Evolutionary conservation across 176 grass and related monocot species (phyloP), one percentile per base, ranked within the genome.

Genomic region (Oryza australiensis): DNA sequence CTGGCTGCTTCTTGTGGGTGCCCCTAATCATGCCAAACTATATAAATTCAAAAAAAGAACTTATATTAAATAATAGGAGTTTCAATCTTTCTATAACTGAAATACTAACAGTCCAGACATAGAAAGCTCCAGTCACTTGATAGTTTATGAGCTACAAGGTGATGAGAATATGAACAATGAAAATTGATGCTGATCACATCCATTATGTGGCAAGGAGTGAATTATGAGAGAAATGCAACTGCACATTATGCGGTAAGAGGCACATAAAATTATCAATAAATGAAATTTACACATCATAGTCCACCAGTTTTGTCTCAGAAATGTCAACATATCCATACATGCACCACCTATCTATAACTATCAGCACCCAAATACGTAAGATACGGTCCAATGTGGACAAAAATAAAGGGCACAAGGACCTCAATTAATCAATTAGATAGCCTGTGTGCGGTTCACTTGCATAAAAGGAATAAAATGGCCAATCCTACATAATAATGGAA

Each of bases 181-280:
- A 14, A 13, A 16, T 40, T 9, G 38, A 72, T 5, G 3, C 4
- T 7, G 65, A 65, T 78, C 1, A 0, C 10, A 29, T 20, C 9
- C 45, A 16, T 42, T 22, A 40, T 83, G 55, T 60, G 55, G 55
- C 9, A 60, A 60, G 22, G 55, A 24, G 9, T 60, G 55, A 59
- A 60, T 82, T 30, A 33, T 18, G 43, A 59, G 73, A 76, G 5
- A 29, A 83, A 78, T 66, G 40, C 7, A 79, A 14, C 22, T 20
- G 5, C 14, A 57, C 22, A 2, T 3, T 40, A 37, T 5, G 46
- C 34, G 38, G 26, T 73, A 33, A 28, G 23, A 37, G 35, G 23
- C 6, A 80, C 20, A 75, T 26, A 85, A 26, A 57, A 59, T 38
- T 62, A 41, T 41, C 26, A 24, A 28, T 63, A 82, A 77, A 22